phyloP scores from a whole-genome alignment of 2,329 filamentous ascomycete species.

The Aureobasidium sp. region DNA sequence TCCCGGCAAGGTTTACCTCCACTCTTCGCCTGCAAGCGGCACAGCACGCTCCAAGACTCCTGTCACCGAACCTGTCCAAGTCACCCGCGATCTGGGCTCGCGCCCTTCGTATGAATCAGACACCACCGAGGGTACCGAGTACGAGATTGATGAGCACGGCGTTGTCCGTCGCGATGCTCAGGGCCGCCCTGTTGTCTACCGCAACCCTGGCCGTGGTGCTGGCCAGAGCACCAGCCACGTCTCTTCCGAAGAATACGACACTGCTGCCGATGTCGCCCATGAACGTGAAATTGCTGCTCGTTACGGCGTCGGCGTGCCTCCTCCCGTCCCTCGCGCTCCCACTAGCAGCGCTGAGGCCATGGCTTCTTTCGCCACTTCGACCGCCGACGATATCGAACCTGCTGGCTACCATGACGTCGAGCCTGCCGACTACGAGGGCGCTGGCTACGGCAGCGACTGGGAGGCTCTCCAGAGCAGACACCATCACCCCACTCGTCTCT shows the following conservation, averaged over 20 bases:
- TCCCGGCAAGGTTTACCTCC: slow-evolving; percentile 27
- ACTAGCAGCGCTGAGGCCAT: slow-evolving; percentile 29
- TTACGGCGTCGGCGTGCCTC: slow-evolving; percentile 33
- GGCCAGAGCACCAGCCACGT: slow-evolving; percentile 24
- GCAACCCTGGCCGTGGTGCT: slow-evolving; percentile 20
- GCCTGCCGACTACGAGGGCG: slow-evolving; percentile 35
- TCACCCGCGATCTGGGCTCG: slow-evolving; percentile 32
- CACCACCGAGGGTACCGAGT: slow-evolving; percentile 65
- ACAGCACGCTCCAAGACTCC: not conserved
- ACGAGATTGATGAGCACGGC: slow-evolving; percentile 56
- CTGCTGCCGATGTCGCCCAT: slow-evolving; percentile 43
- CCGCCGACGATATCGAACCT: slow-evolving; percentile 8
- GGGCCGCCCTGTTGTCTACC: slow-evolving; percentile 53
- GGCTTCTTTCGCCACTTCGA: slow-evolving; percentile 22
- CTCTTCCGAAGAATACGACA: slow-evolving; percentile 50
- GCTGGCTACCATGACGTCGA: slow-evolving; percentile 23
- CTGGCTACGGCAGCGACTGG: slow-evolving; percentile 58
- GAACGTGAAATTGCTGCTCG: slow-evolving; percentile 42
- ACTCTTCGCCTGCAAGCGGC: slow-evolving; percentile 21
- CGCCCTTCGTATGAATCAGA: slow-evolving; percentile 40
- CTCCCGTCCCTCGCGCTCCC: slow-evolving; percentile 23
- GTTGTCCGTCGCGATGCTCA: slow-evolving; percentile 55
- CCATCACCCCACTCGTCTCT: slow-evolving; percentile 80
- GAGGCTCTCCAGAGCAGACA: slow-evolving; percentile 65
- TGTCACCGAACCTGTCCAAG: slow-evolving; percentile 8